Conservation (phyloP, 1,284 basidiomycete genomes). For the Irpex sp. region DNA sequence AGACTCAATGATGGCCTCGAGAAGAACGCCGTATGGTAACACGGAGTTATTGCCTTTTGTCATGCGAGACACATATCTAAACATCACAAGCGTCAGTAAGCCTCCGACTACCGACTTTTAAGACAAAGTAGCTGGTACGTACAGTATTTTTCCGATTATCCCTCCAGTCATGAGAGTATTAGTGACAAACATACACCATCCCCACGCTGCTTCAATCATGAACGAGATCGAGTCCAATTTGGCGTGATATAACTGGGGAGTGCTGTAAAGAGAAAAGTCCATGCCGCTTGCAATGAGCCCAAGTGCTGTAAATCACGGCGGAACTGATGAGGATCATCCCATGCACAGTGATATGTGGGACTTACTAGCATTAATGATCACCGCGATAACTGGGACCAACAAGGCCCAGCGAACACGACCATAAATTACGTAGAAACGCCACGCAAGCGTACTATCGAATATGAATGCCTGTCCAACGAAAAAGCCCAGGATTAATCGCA, state of each 20-base stretch:
- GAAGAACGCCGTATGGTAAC: neutral
- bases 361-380: neutral
- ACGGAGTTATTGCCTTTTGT: neutral
- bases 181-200: neutral
- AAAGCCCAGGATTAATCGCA: neutral
- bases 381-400: neutral
- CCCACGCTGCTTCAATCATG: neutral
- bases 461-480: neutral
- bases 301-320: neutral
- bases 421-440: neutral
- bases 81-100: neutral
- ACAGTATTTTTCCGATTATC: neutral
- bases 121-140: neutral
- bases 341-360: neutral
- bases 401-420: neutral
- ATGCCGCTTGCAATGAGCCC: neutral
- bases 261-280: neutral
- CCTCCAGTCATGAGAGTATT: neutral
- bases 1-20: constrained; percentile 1
- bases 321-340: neutral
- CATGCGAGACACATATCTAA: neutral
- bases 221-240: neutral
- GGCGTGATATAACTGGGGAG: neutral
- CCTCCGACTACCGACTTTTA: neutral
- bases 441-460: neutral